Percentiles rank a stretch among this genome's conserved stretches.
These are phyloP conservation scores for Boletellus ananas DNA, from an alignment of 768 basidiomycete species.

Conservation along the genomic window DNA sequence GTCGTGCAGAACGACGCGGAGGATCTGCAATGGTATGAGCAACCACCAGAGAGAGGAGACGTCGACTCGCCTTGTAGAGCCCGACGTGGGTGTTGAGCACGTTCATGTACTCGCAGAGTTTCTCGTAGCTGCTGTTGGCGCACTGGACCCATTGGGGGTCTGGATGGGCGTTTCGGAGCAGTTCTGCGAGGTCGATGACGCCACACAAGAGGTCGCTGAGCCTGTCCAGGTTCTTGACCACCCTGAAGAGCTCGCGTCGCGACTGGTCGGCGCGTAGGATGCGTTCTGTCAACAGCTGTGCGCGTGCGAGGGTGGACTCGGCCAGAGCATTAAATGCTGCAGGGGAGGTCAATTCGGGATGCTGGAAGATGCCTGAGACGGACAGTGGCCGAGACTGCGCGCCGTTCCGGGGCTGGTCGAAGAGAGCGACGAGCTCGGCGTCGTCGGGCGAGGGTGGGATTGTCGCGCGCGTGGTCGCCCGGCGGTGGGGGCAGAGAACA, in stretches of 20 bases:
- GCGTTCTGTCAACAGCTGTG: slow-evolving; percentile 77
- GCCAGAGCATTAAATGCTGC: slow-evolving; percentile 67
- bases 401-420: slow-evolving; percentile 57
- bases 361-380: slow-evolving; percentile 81
- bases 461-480: slow-evolving; percentile 40
- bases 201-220: slow-evolving; percentile 95
- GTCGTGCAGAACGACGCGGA: slow-evolving; percentile 68
- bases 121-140: slow-evolving; percentile 86
- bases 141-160: slow-evolving; percentile 78
- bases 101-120: slow-evolving; percentile 96
- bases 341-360: slow-evolving; percentile 68
- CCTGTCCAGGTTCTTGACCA: slow-evolving; percentile 94
- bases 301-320: slow-evolving; percentile 74
- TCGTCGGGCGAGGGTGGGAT: slow-evolving; percentile 66
- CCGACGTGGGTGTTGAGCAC: slow-evolving; percentile 91
- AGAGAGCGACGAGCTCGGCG: slow-evolving; percentile 59
- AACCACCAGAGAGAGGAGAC: slow-evolving; percentile 12
- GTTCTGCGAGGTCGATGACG: slow-evolving; percentile 94
- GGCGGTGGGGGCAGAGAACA: slow-evolving; percentile 31
- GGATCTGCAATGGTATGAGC: slow-evolving; percentile 45
- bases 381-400: slow-evolving; percentile 40
- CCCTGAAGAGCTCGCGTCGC: slow-evolving; percentile 70
- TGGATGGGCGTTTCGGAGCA: slow-evolving; percentile 91
- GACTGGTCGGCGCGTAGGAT: slow-evolving; percentile 73
- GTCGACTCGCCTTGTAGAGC: slow-evolving; percentile 72